A percentile compares a stretch with the other conserved stretches of the same genome.
Conservation (phyloP, 768 basidiomycete species). For the Agrocybe pediades region DNA sequence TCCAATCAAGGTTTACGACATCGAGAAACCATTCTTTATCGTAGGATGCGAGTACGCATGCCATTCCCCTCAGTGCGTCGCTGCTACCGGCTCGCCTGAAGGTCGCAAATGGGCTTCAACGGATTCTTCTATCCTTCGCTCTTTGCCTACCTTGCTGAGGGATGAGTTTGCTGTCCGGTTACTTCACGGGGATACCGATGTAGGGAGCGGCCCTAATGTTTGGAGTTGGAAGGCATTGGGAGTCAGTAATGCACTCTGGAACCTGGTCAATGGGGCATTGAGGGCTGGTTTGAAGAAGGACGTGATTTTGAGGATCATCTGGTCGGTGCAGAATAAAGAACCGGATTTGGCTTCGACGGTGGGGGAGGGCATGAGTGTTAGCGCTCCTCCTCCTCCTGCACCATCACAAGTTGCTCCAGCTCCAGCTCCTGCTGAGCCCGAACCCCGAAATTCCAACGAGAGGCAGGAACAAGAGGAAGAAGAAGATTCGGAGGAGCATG, state of each 20-base stretch:
- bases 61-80: slow-evolving; percentile 48
- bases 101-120: slow-evolving; percentile 73
- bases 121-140: slow-evolving; percentile 69
- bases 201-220: slow-evolving; percentile 57
- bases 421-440: not conserved
- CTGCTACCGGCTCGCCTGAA: slow-evolving; percentile 41
- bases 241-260: slow-evolving; percentile 72
- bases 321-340: slow-evolving; percentile 55
- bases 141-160: slow-evolving; percentile 65
- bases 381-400: not conserved
- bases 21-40: slow-evolving; percentile 79
- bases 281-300: slow-evolving; percentile 62
- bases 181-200: slow-evolving; percentile 56
- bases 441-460: slow-evolving; percentile 9
- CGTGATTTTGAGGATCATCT: slow-evolving; percentile 58
- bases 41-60: slow-evolving; percentile 85
- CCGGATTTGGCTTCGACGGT: slow-evolving; percentile 12
- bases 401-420: not conserved
- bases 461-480: slow-evolving; percentile 32
- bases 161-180: slow-evolving; percentile 76
- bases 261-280: slow-evolving; percentile 65
- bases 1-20: slow-evolving; percentile 78
- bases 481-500: slow-evolving; percentile 20
- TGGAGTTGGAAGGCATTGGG: slow-evolving; percentile 83
- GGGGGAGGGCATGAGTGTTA: slow-evolving; percentile 25